phyloP scores from a whole-genome alignment of 179 eudicot species.

The Silene coronaria region DNA sequence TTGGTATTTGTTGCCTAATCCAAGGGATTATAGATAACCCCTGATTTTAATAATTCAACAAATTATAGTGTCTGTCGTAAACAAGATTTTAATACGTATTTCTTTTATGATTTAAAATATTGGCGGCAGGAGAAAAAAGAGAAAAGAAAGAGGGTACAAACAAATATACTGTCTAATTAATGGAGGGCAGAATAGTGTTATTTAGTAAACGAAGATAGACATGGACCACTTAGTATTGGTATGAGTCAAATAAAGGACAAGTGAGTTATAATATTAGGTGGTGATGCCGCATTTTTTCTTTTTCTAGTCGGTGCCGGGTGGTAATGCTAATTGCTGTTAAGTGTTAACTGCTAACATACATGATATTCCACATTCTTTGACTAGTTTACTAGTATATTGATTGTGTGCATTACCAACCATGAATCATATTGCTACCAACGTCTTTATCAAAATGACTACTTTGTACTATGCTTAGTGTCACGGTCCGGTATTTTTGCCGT shows the following conservation, averaged over 20 bases:
- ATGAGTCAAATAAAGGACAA: neutral
- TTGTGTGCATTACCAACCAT: too few species aligned
- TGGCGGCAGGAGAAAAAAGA: neutral
- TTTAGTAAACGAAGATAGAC: neutral
- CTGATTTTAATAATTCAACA: too few species aligned
- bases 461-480: too few species aligned
- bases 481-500: too few species aligned
- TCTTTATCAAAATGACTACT: too few species aligned
- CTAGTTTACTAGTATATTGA: neutral
- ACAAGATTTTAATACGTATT: too few species aligned
- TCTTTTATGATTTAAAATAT: too few species aligned
- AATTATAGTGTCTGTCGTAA: too few species aligned
- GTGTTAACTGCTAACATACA: neutral
- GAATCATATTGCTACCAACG: too few species aligned
- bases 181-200: neutral
- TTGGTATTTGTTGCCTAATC: neutral
- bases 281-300: neutral
- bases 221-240: neutral
- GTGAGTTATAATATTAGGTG: neutral
- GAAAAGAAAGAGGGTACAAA: neutral
- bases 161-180: constrained; percentile 2
- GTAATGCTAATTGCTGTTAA: neutral
- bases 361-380: constrained; percentile 2
- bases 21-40: neutral
- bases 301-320: constrained; percentile 20